Base-by-base conservation (phyloP, 495 filamentous ascomycete species). In the Chaetomium cochliodes region DNA sequence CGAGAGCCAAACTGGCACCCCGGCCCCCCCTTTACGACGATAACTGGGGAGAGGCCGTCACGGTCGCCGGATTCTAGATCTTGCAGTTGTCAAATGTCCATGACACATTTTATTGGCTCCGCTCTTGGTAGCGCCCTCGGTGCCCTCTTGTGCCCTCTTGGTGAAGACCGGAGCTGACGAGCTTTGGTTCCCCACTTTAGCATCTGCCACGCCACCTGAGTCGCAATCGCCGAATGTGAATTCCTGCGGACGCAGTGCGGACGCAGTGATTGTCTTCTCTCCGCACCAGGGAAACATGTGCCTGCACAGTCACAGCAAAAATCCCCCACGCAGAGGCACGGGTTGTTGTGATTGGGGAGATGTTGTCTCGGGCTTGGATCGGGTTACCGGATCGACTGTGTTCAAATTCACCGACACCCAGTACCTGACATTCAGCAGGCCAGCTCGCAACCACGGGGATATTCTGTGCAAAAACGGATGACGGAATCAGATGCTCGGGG, bases 401-500 rank as follows among this genome's bases (percentile, higher is more conserved):
- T 59, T 39, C 4, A 33, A 16, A 49, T 33, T 59, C 57, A 53
- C 59, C 16, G 22, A 42, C 4, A 20, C 8, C 30, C 15, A 42
- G 44, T 52, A 22, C 57, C 50, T 54, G 57, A 41, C 57, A 57
- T 16, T 15, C 33, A 42, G 25, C 16, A 62, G 42, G 12, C 39
- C 23, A 46, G 50, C 28, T 30, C 2, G 28, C 25, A 52, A 52
- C 20, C 52, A 23, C 41, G 53, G 20, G 23, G 9, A 58, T n/a
- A 30, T 13, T 15, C 12, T 37, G 37, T 66, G 54, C 62, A 39
- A 56, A 66, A 63, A 37, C 25, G 66, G 26, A 62, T 57, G 63
- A 61, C 58, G 62, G 56, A 61, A 55, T 63, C 60, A 59, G 63
- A 66, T 62, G 62, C 56, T 52, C 65, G 67, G 63, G 49, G 9